Evolutionary conservation across 1,139 yeast species (phyloP), one percentile per base, ranked within the genome.

Genomic region (Pichia norvegensis): DNA sequence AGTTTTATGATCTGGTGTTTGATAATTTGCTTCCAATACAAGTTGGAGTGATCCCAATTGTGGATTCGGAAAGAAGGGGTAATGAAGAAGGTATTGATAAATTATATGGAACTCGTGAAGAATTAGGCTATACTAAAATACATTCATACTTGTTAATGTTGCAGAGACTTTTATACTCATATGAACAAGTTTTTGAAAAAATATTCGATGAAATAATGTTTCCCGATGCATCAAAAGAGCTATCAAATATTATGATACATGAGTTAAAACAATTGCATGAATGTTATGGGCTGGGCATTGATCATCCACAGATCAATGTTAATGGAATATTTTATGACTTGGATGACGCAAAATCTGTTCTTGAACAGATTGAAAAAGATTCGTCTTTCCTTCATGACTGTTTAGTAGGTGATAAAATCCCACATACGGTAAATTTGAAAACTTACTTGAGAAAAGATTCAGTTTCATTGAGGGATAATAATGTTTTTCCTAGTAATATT

Each of bases 21-120:
- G 69, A 74, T 27, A 72, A 76, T 37, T 79, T 79, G 1, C 70
- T 85, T 17, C 88, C 96, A 0, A 83, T 88, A 54, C 85, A 90
- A 60, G 60, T 92, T 46, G 98, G 97, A 4, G 52, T 92, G 2
- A 66, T 92, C 23, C 95, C 97, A 0, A 52, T 85, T 3, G 65
- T 64, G 8, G 36, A 38, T 4, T 46, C 54, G 2, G 53, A 51
- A 8, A 47, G 46, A 31, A 31, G 16, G 13, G 60, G 62, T 49
- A 49, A 47, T 25, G 42, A 48, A 13, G 45, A 55, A 21, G 57
- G 47, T 2, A 46, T 64, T 0, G 52, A 52, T 33, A 67, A 67
- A 22, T 60, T 76, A 17, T 66, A 70, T 43, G 66, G 69, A 44
- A 55, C 73, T 14, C 52, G 40, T 16, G 50, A 60, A 13, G 55